These are phyloP conservation scores for Penicillium cinerascens DNA, from an alignment of 495 filamentous ascomycete genomes.

Conservation along the genomic window DNA sequence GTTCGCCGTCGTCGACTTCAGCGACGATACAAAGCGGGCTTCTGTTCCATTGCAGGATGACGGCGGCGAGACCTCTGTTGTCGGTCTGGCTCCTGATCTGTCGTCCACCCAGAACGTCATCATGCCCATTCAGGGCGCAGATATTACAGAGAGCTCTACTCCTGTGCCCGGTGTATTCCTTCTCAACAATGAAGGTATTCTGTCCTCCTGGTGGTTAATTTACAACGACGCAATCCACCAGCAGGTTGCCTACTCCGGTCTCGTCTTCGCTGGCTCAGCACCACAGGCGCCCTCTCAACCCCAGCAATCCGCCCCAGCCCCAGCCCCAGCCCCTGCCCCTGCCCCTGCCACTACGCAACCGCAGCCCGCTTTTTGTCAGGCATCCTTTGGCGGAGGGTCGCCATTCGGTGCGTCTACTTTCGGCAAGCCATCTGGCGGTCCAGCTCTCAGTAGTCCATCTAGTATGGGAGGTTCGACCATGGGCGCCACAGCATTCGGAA, in stretches of 20 bases:
- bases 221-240: conserved; percentile 81
- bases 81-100: conserved; percentile 80
- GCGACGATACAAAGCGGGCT: conserved; percentile 74
- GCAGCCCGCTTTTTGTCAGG: conserved; percentile 38
- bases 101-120: conserved; percentile 74
- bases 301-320: conserved; percentile 15
- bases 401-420: conserved; percentile 36
- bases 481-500: conserved; percentile 38
- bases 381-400: conserved; percentile 38
- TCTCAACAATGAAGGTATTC: conserved; percentile 83
- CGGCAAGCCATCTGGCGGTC: conserved; percentile 23
- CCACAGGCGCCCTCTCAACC: conserved; percentile 18
- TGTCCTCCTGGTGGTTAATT: conserved; percentile 85
- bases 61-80: conserved; percentile 68
- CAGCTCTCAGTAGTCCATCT: conserved; percentile 40
- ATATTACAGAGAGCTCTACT: conserved; percentile 67
- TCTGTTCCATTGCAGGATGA: conserved; percentile 71
- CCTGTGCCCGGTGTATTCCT: conserved; percentile 85
- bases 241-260: conserved; percentile 66
- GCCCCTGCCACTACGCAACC: conserved; percentile 11
- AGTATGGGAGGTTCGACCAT: conserved; percentile 26
- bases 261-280: conserved; percentile 48
- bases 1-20: conserved; percentile 70
- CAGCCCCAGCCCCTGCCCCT: too few species aligned
- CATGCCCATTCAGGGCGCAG: conserved; percentile 73